Evolutionary conservation across 805 yeast genomes (phyloP).

Genomic region (Ogataea degrootiae): DNA sequence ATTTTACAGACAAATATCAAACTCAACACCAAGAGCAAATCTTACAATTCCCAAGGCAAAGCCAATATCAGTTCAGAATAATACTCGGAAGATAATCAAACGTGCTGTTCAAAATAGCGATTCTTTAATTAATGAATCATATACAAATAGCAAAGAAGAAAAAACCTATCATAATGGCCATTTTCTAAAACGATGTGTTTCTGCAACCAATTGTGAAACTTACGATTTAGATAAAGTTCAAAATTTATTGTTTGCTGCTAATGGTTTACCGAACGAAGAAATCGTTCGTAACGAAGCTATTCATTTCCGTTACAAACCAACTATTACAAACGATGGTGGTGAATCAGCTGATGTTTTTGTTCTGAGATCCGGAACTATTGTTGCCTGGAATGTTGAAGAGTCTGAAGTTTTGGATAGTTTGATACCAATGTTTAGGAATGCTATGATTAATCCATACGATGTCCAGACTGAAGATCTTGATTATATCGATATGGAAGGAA

Average conservation of each 20-base stretch:
- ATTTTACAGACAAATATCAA: too few species aligned
- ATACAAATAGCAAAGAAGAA: conserved; percentile 4
- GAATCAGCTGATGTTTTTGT: conserved; percentile 52
- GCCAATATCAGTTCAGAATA: not conserved
- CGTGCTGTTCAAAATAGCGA: conserved; percentile 12
- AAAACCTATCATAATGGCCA: conserved; percentile 6
- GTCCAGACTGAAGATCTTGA: conserved; percentile 87
- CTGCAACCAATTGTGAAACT: conserved; percentile 67
- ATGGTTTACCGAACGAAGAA: conserved; percentile 32
- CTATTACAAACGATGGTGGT: conserved; percentile 22
- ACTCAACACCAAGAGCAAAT: too few species aligned
- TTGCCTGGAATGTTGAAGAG: conserved; percentile 80
- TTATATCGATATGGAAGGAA: conserved; percentile 43
- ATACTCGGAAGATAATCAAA: conserved; percentile 9
- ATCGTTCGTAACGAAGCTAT: conserved; percentile 54
- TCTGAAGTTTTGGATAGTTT: conserved; percentile 39
- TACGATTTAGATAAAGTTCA: conserved; percentile 53
- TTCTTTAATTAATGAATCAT: conserved; percentile 15
- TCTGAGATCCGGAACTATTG: conserved; percentile 71
- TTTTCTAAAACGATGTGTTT: conserved; percentile 44
- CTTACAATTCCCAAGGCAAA: conserved; percentile 14
- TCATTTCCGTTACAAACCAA: conserved; percentile 37
- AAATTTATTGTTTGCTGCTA: conserved; percentile 30
- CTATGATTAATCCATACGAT: conserved; percentile 43
- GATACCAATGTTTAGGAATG: conserved; percentile 46